phyloP scores from a whole-genome alignment of 1,139 yeast genomes.

The Hanseniaspora uvarum region DNA sequence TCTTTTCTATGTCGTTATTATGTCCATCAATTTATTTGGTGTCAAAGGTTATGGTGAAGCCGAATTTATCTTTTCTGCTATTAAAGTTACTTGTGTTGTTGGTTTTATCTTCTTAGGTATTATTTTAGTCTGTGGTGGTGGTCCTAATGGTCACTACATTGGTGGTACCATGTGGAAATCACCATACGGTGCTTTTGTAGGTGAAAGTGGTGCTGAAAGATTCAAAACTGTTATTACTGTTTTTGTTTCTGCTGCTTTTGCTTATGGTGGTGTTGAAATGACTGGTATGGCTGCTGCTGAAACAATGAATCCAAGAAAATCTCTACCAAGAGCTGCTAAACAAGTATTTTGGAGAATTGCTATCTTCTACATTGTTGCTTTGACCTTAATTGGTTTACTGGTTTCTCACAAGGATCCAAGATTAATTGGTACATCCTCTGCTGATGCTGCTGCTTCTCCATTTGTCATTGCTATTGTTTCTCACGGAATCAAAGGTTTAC shows the following conservation, averaged over 20 bases:
- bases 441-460: constrained; percentile 31
- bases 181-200: constrained; percentile 50
- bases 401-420: constrained; percentile 59
- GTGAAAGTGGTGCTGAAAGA: constrained; percentile 28
- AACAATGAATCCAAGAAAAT: constrained; percentile 55
- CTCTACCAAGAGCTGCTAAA: constrained; percentile 57
- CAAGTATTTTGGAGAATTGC: constrained; percentile 68
- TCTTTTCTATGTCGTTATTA: constrained; percentile 49
- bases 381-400: constrained; percentile 62
- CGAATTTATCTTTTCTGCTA: constrained; percentile 49
- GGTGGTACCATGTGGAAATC: constrained; percentile 58
- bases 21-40: constrained; percentile 53
- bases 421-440: constrained; percentile 36
- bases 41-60: constrained; percentile 56
- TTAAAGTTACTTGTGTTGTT: constrained; percentile 52
- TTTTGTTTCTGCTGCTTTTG: constrained; percentile 71
- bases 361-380: constrained; percentile 55
- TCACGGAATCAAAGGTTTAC: constrained; percentile 23
- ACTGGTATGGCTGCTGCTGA: constrained; percentile 76
- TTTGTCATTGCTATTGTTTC: constrained; percentile 26
- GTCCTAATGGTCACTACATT: constrained; percentile 47
- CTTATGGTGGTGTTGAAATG: constrained; percentile 65
- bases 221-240: constrained; percentile 35
- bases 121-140: constrained; percentile 61
- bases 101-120: constrained; percentile 66